Conservation (phyloP, 768 basidiomycete genomes). For the Boletus patriciae region DNA sequence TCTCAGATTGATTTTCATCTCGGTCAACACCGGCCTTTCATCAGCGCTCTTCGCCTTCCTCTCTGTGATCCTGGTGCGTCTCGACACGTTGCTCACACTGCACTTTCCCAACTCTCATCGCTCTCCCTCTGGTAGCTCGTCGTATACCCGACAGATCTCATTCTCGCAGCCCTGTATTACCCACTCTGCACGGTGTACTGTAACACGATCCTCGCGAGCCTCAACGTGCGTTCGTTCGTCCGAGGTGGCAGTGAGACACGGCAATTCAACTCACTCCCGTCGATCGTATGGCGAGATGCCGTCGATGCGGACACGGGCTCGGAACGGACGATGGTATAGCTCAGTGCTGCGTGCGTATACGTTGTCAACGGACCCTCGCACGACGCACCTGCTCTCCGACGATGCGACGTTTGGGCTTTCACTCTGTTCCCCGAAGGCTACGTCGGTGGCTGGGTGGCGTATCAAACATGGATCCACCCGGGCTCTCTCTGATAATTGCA, state of each 20-base stretch:
- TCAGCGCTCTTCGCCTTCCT: slow-evolving; percentile 25
- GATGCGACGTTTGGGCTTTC: too few relatives aligned
- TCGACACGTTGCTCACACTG: not conserved
- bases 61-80: slow-evolving; percentile 19
- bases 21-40: slow-evolving; percentile 27
- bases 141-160: slow-evolving; percentile 24
- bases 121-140: slow-evolving; percentile 15
- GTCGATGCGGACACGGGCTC: not conserved
- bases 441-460: not conserved
- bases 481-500: not conserved
- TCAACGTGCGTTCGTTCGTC: slow-evolving; percentile 27
- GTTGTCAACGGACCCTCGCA: not conserved
- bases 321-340: not conserved
- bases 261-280: not conserved
- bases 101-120: not conserved
- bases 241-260: slow-evolving; percentile 4
- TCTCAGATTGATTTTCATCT: slow-evolving; percentile 27
- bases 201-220: slow-evolving; percentile 34
- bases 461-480: not conserved
- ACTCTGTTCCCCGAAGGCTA: not conserved
- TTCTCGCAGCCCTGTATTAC: slow-evolving; percentile 29
- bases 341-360: not conserved
- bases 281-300: not conserved
- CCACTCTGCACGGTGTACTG: slow-evolving; percentile 36
- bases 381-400: not conserved